phyloP scores from a whole-genome alignment of 371 early-diverging fungal species.

The Rozella allomycis region DNA sequence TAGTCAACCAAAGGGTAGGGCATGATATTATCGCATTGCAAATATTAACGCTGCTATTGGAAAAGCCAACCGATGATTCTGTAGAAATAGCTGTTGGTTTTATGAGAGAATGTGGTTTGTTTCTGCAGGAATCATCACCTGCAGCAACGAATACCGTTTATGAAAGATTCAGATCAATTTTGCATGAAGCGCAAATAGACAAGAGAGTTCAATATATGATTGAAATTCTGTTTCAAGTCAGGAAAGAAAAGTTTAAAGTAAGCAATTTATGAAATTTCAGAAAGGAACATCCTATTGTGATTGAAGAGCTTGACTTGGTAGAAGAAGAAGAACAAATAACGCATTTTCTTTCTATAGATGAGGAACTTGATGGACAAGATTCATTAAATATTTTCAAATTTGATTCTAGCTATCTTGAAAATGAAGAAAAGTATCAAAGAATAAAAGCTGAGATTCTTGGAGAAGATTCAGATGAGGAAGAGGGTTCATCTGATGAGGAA shows the following conservation, averaged over 20 bases:
- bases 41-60: slow-evolving; percentile 58
- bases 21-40: slow-evolving; percentile 77
- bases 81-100: slow-evolving; percentile 94
- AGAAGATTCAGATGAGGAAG: slow-evolving; percentile 49
- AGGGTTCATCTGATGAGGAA: slow-evolving; percentile 22
- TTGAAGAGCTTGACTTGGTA: slow-evolving; percentile 71
- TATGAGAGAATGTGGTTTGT: slow-evolving; percentile 71
- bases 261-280: neutral
- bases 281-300: slow-evolving; percentile 39
- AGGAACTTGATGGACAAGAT: slow-evolving; percentile 56
- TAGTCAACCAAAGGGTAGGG: slow-evolving; percentile 72
- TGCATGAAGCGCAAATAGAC: slow-evolving; percentile 83
- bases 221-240: slow-evolving; percentile 83
- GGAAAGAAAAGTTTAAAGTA: slow-evolving; percentile 72
- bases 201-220: slow-evolving; percentile 91
- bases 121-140: slow-evolving; percentile 51
- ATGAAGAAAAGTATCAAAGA: slow-evolving; percentile 54
- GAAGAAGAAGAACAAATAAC: slow-evolving; percentile 89
- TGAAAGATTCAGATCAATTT: slow-evolving; percentile 71
- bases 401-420: slow-evolving; percentile 56
- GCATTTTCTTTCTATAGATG: slow-evolving; percentile 66
- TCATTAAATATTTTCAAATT: slow-evolving; percentile 57
- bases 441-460: slow-evolving; percentile 56
- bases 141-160: slow-evolving; percentile 66
- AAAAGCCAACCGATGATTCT: slow-evolving; percentile 84